Percentiles rank a stretch among this genome's conserved stretches.
These are phyloP conservation scores for Edhazardia aedis DNA, from an alignment of 371 early-diverging fungal species.

Conservation along the genomic window DNA sequence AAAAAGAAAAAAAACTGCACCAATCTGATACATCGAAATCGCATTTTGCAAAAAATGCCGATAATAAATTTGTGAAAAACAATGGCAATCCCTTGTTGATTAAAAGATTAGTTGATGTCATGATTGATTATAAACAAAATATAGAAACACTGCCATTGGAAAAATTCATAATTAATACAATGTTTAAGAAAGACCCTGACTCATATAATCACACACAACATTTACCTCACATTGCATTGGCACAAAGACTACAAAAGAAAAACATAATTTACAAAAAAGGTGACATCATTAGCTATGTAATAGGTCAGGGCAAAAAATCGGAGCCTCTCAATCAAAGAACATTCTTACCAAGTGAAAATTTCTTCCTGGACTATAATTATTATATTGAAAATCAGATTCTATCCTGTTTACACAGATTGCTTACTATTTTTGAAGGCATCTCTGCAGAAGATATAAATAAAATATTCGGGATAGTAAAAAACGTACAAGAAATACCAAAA, in stretches of 20 bases:
- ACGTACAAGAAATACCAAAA: not conserved
- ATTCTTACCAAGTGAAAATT: conserved; percentile 60
- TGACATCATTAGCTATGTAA: conserved; percentile 81
- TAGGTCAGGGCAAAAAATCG: conserved; percentile 52
- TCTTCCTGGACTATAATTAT: conserved; percentile 61
- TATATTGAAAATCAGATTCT: conserved; percentile 80
- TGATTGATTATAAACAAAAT: conserved; percentile 51
- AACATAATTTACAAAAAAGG: conserved; percentile 57
- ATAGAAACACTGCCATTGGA: conserved; percentile 55
- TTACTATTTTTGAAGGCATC: conserved; percentile 5
- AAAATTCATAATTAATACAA: conserved; percentile 60
- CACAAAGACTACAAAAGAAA: conserved; percentile 55
- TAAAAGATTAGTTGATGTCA: not conserved
- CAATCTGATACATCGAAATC: too few relatives aligned
- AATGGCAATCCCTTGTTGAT: conserved; percentile 5
- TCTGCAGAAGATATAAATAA: conserved; percentile 7
- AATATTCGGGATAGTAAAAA: conserved; percentile 21
- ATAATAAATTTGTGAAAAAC: not conserved
- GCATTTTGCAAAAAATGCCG: not conserved
- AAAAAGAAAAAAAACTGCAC: not conserved
- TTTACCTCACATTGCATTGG: conserved; percentile 87
- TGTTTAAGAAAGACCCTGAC: conserved; percentile 65
- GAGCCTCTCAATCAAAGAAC: conserved; percentile 53
- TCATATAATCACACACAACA: conserved; percentile 63
- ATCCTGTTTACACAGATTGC: conserved; percentile 51